These are phyloP conservation scores for Clonostachys byssicola DNA, from an alignment of 2,329 filamentous ascomycete genomes.

Conservation along the genomic window DNA sequence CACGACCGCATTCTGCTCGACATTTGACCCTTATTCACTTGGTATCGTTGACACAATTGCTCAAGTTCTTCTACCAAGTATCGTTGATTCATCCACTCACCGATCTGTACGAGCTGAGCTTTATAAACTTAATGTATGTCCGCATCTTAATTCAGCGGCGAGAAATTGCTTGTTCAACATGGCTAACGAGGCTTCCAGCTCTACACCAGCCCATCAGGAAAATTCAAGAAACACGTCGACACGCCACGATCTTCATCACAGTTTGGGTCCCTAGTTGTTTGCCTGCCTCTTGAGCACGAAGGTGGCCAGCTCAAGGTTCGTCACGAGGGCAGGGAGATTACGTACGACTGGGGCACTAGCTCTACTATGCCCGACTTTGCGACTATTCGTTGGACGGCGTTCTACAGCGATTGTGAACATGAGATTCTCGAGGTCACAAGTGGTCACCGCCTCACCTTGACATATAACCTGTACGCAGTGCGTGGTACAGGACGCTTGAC, in stretches of 20 bases:
- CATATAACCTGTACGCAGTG: slow-evolving; percentile 47
- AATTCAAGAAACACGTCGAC: slow-evolving; percentile 48
- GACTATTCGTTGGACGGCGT: slow-evolving; percentile 40
- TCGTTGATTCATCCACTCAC: not conserved
- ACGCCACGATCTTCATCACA: slow-evolving; percentile 42
- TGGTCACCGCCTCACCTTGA: slow-evolving; percentile 52
- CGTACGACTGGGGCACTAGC: slow-evolving; percentile 32
- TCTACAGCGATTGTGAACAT: slow-evolving; percentile 49
- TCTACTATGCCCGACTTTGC: not conserved
- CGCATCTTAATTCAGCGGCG: too few species aligned
- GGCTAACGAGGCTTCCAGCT: slow-evolving; percentile 22
- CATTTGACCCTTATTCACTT: slow-evolving; percentile 44
- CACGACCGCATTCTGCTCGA: slow-evolving; percentile 34
- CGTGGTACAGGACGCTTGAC: too few species aligned
- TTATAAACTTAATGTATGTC: not conserved
- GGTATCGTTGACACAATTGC: slow-evolving; percentile 43
- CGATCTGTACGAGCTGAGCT: not conserved
- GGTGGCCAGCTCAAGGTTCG: slow-evolving; percentile 38
- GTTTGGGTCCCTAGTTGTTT: slow-evolving; percentile 50
- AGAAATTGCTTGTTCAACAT: too few species aligned
- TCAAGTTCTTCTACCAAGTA: not conserved
- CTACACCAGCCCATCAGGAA: slow-evolving; percentile 44
- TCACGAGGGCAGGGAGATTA: slow-evolving; percentile 24
- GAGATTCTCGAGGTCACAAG: slow-evolving; percentile 42
- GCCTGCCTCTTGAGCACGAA: slow-evolving; percentile 28